Percentiles rank a stretch among this genome's conserved stretches.
These are phyloP conservation scores for Blastobotrys malaysiensis DNA, from an alignment of 1,139 yeast genomes.

Conservation along the genomic window DNA sequence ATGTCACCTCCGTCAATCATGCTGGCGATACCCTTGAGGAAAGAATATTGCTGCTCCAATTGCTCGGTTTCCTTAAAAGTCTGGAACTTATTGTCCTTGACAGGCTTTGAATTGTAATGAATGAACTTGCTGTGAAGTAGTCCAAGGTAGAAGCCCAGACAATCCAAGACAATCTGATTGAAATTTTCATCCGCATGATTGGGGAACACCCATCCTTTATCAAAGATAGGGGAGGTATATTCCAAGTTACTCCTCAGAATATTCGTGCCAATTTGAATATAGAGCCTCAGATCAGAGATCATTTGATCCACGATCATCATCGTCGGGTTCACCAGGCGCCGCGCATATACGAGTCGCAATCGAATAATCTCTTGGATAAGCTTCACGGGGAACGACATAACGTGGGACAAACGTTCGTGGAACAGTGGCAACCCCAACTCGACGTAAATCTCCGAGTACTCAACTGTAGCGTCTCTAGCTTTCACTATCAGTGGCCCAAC, in stretches of 20 bases:
- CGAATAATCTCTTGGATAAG: constrained; percentile 76
- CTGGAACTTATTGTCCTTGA: constrained; percentile 54
- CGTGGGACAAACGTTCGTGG: constrained; percentile 57
- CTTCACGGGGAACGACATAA: constrained; percentile 73
- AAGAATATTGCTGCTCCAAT: constrained; percentile 67
- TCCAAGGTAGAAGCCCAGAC: constrained; percentile 67
- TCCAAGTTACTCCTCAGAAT: constrained; percentile 64
- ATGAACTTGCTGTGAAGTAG: constrained; percentile 70
- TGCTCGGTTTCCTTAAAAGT: constrained; percentile 93
- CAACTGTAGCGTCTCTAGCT: constrained; percentile 66
- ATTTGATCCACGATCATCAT: constrained; percentile 96
- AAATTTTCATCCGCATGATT: constrained; percentile 64
- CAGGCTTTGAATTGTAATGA: constrained; percentile 44
- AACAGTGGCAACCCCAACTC: constrained; percentile 73
- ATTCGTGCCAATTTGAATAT: constrained; percentile 69
- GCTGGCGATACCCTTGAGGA: constrained; percentile 66
- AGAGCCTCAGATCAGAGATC: constrained; percentile 77
- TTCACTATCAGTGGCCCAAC: constrained; percentile 72
- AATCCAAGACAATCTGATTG: constrained; percentile 66
- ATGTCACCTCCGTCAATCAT: constrained; percentile 81
- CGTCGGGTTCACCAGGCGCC: constrained; percentile 76
- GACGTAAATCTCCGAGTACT: constrained; percentile 57
- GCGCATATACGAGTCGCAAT: constrained; percentile 72
- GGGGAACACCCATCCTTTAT: constrained; percentile 70
- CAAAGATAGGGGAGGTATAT: constrained; percentile 54